phyloP scores from a whole-genome alignment of 805 yeast genomes.

The Cyberlindnera subsufficiens region DNA sequence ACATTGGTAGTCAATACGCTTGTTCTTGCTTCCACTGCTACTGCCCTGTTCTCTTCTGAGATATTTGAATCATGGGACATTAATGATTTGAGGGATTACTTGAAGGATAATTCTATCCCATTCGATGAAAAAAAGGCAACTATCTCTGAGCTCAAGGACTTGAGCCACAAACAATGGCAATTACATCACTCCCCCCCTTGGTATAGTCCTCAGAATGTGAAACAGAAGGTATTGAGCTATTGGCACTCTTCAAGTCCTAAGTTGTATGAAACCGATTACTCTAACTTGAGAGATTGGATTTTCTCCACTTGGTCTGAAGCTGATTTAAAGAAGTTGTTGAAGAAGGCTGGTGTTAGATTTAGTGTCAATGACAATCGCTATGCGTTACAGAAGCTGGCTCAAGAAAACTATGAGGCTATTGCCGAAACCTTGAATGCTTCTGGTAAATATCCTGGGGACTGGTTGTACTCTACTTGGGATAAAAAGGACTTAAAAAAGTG shows the following conservation, averaged over 20 bases:
- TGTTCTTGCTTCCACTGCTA: conserved; percentile 6
- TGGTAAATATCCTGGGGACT: conserved; percentile 44
- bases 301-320: conserved; percentile 40
- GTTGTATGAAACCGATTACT: neutral
- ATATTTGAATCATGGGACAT: conserved; percentile 26
- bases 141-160: conserved; percentile 20
- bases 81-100: conserved; percentile 28
- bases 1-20: conserved; percentile 9
- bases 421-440: conserved; percentile 30
- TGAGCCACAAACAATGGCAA: conserved; percentile 26
- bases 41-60: conserved; percentile 9
- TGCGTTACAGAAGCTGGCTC: conserved; percentile 36
- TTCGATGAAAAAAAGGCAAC: conserved; percentile 20
- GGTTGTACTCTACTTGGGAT: conserved; percentile 52
- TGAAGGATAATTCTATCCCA: conserved; percentile 25
- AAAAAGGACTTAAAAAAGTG: conserved; percentile 41
- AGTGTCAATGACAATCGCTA: conserved; percentile 27
- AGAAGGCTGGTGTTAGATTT: conserved; percentile 26
- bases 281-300: conserved; percentile 35
- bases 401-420: conserved; percentile 35
- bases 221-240: conserved; percentile 12
- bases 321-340: conserved; percentile 29
- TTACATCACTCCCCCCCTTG: conserved; percentile 8
- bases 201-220: conserved; percentile 9
- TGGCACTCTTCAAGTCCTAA: conserved; percentile 3